These are phyloP conservation scores for Garcia nutans DNA, from an alignment of 345 rosid genomes.

Conservation along the genomic window DNA sequence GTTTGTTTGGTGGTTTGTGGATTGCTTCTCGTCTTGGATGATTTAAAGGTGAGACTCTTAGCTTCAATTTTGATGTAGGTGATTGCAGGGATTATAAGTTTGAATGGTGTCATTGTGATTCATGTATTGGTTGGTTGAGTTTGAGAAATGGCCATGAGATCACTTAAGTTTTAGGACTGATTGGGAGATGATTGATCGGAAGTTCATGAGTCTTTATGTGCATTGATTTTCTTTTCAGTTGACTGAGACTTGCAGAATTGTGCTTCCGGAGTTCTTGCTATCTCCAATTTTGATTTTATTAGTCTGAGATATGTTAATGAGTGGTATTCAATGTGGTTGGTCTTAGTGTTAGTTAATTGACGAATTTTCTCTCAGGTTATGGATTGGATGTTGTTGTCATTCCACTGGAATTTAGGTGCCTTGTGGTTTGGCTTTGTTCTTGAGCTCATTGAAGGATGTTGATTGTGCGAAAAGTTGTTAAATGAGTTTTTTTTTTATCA, in stretches of 20 bases:
- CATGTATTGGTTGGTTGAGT: background rate
- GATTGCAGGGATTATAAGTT: background rate
- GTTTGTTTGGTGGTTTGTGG: background rate
- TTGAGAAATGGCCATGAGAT: conserved; percentile 11
- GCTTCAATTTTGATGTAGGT: conserved; percentile 6
- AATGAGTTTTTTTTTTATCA: background rate
- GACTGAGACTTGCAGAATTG: background rate
- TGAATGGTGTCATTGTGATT: background rate
- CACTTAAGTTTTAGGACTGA: background rate
- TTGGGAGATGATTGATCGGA: background rate
- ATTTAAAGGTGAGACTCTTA: background rate
- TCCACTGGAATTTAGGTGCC: background rate
- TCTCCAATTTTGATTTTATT: background rate
- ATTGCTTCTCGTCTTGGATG: conserved; percentile 1
- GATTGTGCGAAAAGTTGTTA: background rate
- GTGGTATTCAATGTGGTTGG: background rate
- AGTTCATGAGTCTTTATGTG: background rate
- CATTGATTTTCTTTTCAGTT: conserved; percentile 8
- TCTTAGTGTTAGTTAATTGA: background rate
- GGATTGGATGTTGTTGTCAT: background rate
- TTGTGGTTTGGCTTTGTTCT: conserved; percentile 11
- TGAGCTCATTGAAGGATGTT: background rate
- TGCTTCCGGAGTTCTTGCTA: background rate
- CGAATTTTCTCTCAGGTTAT: background rate
- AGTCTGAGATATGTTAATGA: background rate